Evolutionary conservation across 169 alveolate species (phyloP).

Genomic region (Plasmodium chabaudi): DNA sequence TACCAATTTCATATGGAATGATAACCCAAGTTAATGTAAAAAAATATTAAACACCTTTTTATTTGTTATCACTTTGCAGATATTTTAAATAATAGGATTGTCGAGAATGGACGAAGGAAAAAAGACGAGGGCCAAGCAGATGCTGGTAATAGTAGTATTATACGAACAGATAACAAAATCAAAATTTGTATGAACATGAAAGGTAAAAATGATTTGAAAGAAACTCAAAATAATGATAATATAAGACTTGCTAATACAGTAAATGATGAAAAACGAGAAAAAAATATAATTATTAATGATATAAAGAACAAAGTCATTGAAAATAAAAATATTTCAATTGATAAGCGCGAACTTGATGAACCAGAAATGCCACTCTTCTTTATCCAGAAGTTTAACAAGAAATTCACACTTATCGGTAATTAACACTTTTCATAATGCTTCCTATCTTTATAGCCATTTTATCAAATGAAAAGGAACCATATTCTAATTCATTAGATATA

Average conservation of each 20-base stretch:
- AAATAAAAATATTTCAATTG: constrained; percentile 2
- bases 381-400: constrained; percentile 74
- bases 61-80: too few relatives aligned
- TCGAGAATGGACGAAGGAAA: constrained; percentile 12
- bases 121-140: constrained; percentile 33
- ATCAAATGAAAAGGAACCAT: too few relatives aligned
- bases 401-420: constrained; percentile 40
- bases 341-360: not conserved
- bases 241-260: not conserved
- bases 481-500: too few relatives aligned
- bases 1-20: too few relatives aligned
- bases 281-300: too few relatives aligned
- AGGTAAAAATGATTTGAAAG: constrained; percentile 11
- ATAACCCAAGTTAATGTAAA: too few relatives aligned
- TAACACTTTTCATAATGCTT: not conserved
- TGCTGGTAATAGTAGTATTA: constrained; percentile 30
- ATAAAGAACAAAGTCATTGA: not conserved
- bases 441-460: not conserved
- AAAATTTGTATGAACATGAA: constrained; percentile 58
- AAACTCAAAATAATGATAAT: not conserved
- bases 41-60: too few relatives aligned
- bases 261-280: constrained; percentile 18
- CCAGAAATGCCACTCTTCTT: constrained; percentile 81
- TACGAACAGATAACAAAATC: constrained; percentile 38
- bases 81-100: not conserved